Percentiles rank a stretch among this genome's conserved stretches.
phyloP scores from a whole-genome alignment of 257 asterid species.

The Solanum verrucosum region DNA sequence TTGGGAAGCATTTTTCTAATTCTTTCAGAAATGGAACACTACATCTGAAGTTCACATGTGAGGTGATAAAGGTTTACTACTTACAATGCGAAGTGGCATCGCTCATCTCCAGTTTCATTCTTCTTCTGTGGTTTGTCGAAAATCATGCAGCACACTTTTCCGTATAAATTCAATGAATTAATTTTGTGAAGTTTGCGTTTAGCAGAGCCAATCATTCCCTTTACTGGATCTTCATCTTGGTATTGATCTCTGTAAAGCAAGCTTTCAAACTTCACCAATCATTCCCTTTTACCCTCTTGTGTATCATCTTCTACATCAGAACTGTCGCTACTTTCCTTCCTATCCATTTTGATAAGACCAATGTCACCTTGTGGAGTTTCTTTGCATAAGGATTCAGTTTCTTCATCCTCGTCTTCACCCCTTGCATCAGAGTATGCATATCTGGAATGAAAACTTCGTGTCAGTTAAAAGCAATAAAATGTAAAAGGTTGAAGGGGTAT shows the following conservation, averaged over 20 bases:
- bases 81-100: background rate
- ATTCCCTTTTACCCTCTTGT: constrained; percentile 48
- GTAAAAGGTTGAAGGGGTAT: background rate
- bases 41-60: background rate
- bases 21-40: background rate
- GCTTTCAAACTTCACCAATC: constrained; percentile 3
- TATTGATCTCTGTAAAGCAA: background rate
- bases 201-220: background rate
- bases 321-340: constrained; percentile 29
- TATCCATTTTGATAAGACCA: constrained; percentile 53
- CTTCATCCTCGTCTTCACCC: constrained; percentile 80
- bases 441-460: constrained; percentile 20
- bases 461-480: background rate
- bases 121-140: background rate
- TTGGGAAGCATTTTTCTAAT: background rate
- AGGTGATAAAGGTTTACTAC: background rate
- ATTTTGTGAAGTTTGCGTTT: background rate
- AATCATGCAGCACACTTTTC: background rate
- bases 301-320: constrained; percentile 51
- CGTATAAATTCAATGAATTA: background rate
- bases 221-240: background rate
- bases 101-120: background rate
- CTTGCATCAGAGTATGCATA: constrained; percentile 77
- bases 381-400: constrained; percentile 52
- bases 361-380: constrained; percentile 63